A percentile compares a stretch with the other conserved stretches of the same genome.
These are phyloP conservation scores for Trichoderma oligosporum DNA, from an alignment of 2,329 filamentous ascomycete species.

Conservation along the genomic window DNA sequence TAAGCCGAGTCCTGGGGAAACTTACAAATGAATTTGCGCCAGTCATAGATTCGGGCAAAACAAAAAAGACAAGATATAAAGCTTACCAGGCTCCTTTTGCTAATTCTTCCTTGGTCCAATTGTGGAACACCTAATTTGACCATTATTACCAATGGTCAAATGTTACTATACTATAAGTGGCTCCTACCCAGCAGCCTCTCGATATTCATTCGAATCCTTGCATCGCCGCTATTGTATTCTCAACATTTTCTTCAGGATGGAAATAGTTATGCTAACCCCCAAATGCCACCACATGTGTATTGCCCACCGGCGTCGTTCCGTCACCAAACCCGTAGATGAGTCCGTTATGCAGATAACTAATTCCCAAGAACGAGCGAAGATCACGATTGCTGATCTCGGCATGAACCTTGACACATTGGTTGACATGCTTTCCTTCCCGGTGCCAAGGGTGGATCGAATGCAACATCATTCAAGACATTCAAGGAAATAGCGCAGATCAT, in stretches of 20 bases:
- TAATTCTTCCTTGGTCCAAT: slow-evolving; percentile 14
- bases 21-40: not conserved
- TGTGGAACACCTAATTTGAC: slow-evolving; percentile 5
- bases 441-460: slow-evolving; percentile 3
- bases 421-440: slow-evolving; percentile 5
- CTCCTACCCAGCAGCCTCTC: not conserved
- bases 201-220: slow-evolving; percentile 7
- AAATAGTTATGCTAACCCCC: slow-evolving; percentile 13
- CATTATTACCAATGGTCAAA: not conserved
- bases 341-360: slow-evolving; percentile 13
- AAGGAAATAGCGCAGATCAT: slow-evolving; percentile 14
- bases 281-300: slow-evolving; percentile 11
- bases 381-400: slow-evolving; percentile 11
- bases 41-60: not conserved
- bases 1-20: slow-evolving; percentile 11
- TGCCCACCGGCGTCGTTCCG: not conserved
- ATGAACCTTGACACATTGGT: slow-evolving; percentile 15
- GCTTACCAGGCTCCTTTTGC: slow-evolving; percentile 15
- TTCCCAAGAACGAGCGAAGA: slow-evolving; percentile 10
- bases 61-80: not conserved
- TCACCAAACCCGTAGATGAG: slow-evolving; percentile 12
- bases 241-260: slow-evolving; percentile 6
- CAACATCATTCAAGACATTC: slow-evolving; percentile 11
- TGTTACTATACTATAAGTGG: not conserved
- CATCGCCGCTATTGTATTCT: slow-evolving; percentile 8